phyloP scores from a whole-genome alignment of 345 rosid species.

The Populus nigra region DNA sequence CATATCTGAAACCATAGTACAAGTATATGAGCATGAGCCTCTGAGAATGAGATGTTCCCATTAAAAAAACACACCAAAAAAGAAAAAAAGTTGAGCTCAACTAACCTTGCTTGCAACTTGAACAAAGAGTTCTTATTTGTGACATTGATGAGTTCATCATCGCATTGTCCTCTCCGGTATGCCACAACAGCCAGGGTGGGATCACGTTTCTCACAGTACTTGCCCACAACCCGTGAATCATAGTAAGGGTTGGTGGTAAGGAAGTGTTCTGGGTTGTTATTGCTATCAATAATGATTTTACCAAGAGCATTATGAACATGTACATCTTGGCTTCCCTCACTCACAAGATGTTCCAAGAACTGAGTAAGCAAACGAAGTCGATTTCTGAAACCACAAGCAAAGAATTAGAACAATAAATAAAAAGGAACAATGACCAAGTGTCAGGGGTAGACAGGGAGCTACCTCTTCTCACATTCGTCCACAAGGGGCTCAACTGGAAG shows the following conservation, averaged over 20 bases:
- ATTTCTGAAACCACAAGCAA: conserved; percentile 52
- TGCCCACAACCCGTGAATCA: conserved; percentile 95
- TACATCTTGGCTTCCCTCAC: conserved; percentile 99
- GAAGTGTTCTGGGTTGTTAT: conserved; percentile 98
- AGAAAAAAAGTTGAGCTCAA: neutral
- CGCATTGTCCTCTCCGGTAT: conserved; percentile 96
- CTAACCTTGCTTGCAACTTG: conserved; percentile 96
- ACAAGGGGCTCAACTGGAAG: conserved; percentile 89
- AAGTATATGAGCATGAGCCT: conserved; percentile 20
- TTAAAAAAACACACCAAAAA: conserved; percentile 5
- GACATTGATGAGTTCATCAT: conserved; percentile 92
- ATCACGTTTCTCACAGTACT: conserved; percentile 99
- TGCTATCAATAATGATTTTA: conserved; percentile 97
- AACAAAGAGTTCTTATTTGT: conserved; percentile 95
- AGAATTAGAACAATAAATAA: conserved; percentile 21
- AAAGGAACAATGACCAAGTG: neutral
- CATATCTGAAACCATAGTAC: conserved; percentile 58
- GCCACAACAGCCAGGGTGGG: conserved; percentile 98
- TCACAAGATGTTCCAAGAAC: conserved; percentile 98
- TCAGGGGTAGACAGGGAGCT: neutral
- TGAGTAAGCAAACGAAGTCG: conserved; percentile 99
- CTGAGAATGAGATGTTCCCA: neutral
- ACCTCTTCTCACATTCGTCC: conserved; percentile 91
- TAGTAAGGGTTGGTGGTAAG: conserved; percentile 98
- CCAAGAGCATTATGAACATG: conserved; percentile 99